Conservation (phyloP, 2,329 filamentous ascomycete species). For the Stagonosporopsis tanaceti region DNA sequence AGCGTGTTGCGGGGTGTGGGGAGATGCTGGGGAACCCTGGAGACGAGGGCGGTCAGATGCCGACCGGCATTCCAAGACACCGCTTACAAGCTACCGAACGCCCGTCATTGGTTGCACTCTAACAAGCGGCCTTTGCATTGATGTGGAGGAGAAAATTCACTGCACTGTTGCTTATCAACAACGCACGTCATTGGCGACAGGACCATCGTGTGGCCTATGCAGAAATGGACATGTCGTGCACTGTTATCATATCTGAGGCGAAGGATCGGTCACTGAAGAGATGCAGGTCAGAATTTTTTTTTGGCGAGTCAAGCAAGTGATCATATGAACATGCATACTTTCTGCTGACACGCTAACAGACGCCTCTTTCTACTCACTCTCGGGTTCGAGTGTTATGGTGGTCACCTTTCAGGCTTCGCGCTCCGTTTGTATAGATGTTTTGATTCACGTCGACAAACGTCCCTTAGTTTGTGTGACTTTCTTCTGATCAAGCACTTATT, state of each 20-base stretch:
- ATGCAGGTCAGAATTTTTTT: too few species aligned
- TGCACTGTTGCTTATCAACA: background rate
- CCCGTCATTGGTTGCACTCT: background rate
- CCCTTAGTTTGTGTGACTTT: too few species aligned
- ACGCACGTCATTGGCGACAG: background rate
- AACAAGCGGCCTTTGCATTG: background rate
- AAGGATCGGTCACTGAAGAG: too few species aligned
- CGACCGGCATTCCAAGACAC: background rate
- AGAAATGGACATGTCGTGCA: too few species aligned
- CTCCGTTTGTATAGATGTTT: too few species aligned
- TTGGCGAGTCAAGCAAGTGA: too few species aligned
- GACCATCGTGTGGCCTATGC: background rate
- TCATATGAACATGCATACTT: background rate
- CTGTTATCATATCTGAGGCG: too few species aligned
- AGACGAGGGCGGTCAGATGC: slow-evolving; percentile 1
- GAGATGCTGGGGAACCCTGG: background rate
- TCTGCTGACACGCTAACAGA: background rate
- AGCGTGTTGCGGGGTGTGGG: slow-evolving; percentile 10
- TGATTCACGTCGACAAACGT: too few species aligned
- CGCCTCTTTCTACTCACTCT: too few species aligned
- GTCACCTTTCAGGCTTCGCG: too few species aligned
- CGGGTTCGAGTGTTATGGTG: too few species aligned
- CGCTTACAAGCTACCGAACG: background rate
- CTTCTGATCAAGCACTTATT: too few species aligned
- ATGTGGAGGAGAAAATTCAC: background rate